Percentiles rank a stretch among this genome's conserved stretches.
phyloP scores from a whole-genome alignment of 2,329 filamentous ascomycete genomes.

The Rhinocladiella mackenziei region DNA sequence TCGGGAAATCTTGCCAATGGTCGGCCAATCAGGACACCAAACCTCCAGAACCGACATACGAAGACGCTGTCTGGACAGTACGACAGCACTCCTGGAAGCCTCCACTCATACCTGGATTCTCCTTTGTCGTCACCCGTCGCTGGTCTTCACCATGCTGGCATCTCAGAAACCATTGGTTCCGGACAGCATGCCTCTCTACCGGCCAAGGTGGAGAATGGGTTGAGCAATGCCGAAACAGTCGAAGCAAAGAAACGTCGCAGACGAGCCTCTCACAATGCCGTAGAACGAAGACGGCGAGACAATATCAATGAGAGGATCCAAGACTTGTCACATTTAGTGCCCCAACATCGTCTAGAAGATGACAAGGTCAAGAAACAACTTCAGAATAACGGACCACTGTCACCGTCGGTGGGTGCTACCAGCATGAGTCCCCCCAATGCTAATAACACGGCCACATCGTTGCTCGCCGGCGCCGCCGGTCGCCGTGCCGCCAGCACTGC shows the following conservation, averaged over 20 bases:
- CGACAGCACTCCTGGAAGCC: constrained; percentile 80
- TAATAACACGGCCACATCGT: constrained; percentile 65
- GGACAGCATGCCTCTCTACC: constrained; percentile 86
- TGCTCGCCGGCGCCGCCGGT: constrained; percentile 78
- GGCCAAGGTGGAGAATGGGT: constrained; percentile 66
- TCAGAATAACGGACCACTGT: constrained; percentile 84
- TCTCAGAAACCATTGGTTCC: constrained; percentile 78
- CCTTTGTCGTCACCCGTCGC: constrained; percentile 74
- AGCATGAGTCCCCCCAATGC: constrained; percentile 61
- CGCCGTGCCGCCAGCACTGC: constrained; percentile 70
- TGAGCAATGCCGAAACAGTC: constrained; percentile 66
- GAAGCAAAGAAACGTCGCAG: constrained; percentile 90
- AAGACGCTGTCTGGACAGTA: constrained; percentile 85
- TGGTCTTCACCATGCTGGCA: constrained; percentile 61
- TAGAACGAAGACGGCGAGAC: constrained; percentile 88
- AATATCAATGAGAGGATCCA: constrained; percentile 99
- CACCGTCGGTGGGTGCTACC: constrained; percentile 72
- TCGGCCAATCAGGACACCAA: constrained; percentile 70
- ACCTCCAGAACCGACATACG: constrained; percentile 61
- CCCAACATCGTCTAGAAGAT: constrained; percentile 88
- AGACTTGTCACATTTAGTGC: constrained; percentile 89
- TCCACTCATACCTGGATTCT: constrained; percentile 82
- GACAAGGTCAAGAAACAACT: constrained; percentile 96
- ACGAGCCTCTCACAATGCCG: constrained; percentile 91
- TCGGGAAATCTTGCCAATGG: constrained; percentile 64